Base-by-base conservation (phyloP, 2,329 filamentous ascomycete genomes). In the Stachybotrys chlorohalonatus region DNA sequence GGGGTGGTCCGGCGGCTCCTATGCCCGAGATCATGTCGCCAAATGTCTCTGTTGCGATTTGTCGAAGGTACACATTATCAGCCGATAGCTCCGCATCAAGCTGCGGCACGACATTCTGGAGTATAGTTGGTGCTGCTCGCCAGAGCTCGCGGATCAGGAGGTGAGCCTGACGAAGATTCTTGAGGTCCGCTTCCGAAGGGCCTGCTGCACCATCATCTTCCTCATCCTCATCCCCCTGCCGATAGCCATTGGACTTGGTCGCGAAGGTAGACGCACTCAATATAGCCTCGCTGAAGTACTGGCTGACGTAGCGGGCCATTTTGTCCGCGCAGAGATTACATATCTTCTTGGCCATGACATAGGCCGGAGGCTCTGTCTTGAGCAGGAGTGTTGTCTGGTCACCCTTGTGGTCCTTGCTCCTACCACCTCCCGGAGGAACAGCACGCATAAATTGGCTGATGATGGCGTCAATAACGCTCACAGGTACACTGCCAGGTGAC, bases 201-300 rank as follows among this genome's bases (percentile, higher is more conserved):
- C 85, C 87, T 32, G 75, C 70, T 13, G 77, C 72, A 9, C 64
- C 70, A 50, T 82, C 77, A 53, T 89, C 82, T 51, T 87, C 84
- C 17, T 87, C 85, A 31, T 81, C 81, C 46, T 85, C 85, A 30
- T 83, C 83, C 16, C 78, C 75, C 46, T 79, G 80, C 56, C 80
- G 81, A 54, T 78, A 75, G 5, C 81, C 82, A 58, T 84, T 86
- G 53, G 75, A 59, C 61, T 80, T 77, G 9, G 75, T 74, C 17
- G 75, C 75, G 49, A 82, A 78, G 11, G 76, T 82, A 45, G 85
- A 91, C 4, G 91, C 89, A 66, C 96, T 91, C 58, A 97, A 85
- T 55, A 99, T 95, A 52, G 97, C 91, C 55, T 95, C 91, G 70
- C 91, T 95, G 69, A 99, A 99, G 69, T 97, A 99, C 65, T 95